Base-by-base conservation (phyloP, 257 asterid genomes). In the Solanum chmielewskii region DNA sequence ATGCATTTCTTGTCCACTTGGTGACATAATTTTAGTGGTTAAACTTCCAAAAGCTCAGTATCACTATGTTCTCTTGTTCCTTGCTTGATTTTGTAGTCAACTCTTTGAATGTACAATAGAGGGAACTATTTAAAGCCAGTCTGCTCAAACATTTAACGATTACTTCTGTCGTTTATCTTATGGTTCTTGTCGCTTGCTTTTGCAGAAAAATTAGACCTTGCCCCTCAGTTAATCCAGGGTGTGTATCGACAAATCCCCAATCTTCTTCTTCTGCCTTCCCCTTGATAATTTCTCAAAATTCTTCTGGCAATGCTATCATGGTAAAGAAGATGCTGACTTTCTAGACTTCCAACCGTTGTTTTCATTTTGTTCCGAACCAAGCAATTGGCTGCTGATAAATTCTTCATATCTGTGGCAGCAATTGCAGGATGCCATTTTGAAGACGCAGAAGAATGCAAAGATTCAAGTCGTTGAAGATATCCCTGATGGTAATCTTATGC, bases 161-260 rank as follows among this genome's bases (percentile, higher is more conserved):
- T 49, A 81, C 69, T 81, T 49, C 31, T 81, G 18, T 11, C 2
- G 3, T 49, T 49, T 49, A 41, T 21, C 69, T 81, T 49, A 49
- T 25, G 84, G 64, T 45, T 78, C 60, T 9, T 25, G 66, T 45
- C 16, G 5, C 66, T 29, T 78, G 64, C 20, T 42, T n/a, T 81
- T 45, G 91, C 95, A 95, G 99, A 66, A 96, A 95, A 92, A 94
- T 96, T 86, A 91, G 99, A 85, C 88, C 96, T 11, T 96, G 99
- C 88, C 99, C 99, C 47, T 93, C 99, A 14, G 92, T 96, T 29
- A 96, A 96, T 87, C 99, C 99, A 31, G 91, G 96, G 7, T 94
- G 98, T 87, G 87, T 96, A 2, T 95, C 98, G 0, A 93, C 95
- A 83, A 95, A 96, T 90, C 98, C 99, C 83, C 90, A 84, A 85